Evolutionary conservation across 805 yeast genomes (phyloP).

Genomic region (Hanseniaspora pseudoguilliermondii): DNA sequence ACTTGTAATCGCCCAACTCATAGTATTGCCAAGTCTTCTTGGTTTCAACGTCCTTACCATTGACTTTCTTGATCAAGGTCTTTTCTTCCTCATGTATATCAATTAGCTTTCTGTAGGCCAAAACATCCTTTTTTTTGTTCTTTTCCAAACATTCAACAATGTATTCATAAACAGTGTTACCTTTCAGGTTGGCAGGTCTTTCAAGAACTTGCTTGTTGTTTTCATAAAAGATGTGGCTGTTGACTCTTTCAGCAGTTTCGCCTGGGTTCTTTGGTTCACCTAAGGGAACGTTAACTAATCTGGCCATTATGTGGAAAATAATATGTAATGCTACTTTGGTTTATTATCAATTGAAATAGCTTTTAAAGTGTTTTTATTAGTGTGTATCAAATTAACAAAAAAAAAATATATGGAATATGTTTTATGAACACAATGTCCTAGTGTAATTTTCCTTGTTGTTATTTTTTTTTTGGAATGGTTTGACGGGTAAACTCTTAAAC

Average conservation of each 20-base stretch:
- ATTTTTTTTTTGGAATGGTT: no score
- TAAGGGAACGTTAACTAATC: slow-evolving; percentile 35
- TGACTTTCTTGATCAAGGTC: slow-evolving; percentile 56
- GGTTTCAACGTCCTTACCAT: slow-evolving; percentile 59
- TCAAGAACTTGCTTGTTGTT: slow-evolving; percentile 37
- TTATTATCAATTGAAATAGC: background rate
- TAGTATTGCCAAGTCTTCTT: slow-evolving; percentile 82
- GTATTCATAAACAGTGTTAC: slow-evolving; percentile 59
- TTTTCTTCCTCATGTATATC: slow-evolving; percentile 69
- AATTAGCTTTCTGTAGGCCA: slow-evolving; percentile 68
- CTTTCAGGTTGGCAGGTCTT: slow-evolving; percentile 53
- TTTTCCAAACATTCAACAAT: slow-evolving; percentile 47
- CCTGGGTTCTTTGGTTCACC: slow-evolving; percentile 56
- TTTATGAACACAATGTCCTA: no score
- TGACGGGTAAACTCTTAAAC: no score
- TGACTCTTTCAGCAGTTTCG: slow-evolving; percentile 76
- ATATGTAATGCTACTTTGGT: background rate
- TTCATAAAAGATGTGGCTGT: slow-evolving; percentile 28
- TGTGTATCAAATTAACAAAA: no score
- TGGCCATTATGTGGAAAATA: background rate
- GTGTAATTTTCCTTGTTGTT: no score
- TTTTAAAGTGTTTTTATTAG: no score
- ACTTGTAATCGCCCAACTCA: slow-evolving; percentile 64
- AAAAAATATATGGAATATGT: no score
- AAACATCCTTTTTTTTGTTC: slow-evolving; percentile 41